Conservation (phyloP, 371 early-diverging fungal genomes). For the Chytridium lagenaria region DNA sequence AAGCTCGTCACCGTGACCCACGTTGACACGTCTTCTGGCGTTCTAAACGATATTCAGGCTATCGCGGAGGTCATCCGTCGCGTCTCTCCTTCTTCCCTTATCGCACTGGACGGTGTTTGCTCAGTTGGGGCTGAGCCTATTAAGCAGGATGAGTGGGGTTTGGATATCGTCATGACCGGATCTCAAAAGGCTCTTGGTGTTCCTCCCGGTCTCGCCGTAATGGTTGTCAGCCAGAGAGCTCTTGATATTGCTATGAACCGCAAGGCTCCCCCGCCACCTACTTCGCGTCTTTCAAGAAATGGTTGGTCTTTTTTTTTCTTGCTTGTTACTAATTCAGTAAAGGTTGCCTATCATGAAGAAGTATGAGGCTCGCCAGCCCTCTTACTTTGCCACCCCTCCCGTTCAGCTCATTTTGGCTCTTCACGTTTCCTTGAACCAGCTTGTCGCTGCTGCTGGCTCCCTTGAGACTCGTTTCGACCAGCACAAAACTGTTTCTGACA, state of each 20-base stretch:
- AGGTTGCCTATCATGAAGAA: conserved; percentile 82
- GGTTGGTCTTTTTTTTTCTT: conserved; percentile 24
- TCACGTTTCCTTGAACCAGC: conserved; percentile 79
- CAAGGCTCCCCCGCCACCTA: conserved; percentile 67
- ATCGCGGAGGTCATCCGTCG: conserved; percentile 77
- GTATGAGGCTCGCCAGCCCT: conserved; percentile 88
- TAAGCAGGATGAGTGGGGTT: conserved; percentile 89
- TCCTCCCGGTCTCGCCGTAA: conserved; percentile 67
- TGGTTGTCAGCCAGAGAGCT: conserved; percentile 71
- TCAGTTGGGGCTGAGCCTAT: conserved; percentile 93
- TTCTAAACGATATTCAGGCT: conserved; percentile 80
- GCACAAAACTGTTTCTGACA: conserved; percentile 73
- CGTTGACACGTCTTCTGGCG: conserved; percentile 96
- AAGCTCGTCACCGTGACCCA: conserved; percentile 93
- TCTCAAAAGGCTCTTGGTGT: conserved; percentile 94
- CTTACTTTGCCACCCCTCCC: conserved; percentile 97
- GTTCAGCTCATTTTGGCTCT: conserved; percentile 94
- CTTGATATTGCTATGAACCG: conserved; percentile 69
- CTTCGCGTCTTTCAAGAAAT: conserved; percentile 56
- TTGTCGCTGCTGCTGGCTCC: conserved; percentile 66
- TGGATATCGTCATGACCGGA: conserved; percentile 79
- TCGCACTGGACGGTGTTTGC: conserved; percentile 96
- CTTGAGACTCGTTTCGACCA: conserved; percentile 74
- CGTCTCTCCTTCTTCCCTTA: conserved; percentile 85
- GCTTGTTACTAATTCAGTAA: conserved; percentile 8